phyloP scores from a whole-genome alignment of 2,329 filamentous ascomycete species.

The Aureobasidium sp. region DNA sequence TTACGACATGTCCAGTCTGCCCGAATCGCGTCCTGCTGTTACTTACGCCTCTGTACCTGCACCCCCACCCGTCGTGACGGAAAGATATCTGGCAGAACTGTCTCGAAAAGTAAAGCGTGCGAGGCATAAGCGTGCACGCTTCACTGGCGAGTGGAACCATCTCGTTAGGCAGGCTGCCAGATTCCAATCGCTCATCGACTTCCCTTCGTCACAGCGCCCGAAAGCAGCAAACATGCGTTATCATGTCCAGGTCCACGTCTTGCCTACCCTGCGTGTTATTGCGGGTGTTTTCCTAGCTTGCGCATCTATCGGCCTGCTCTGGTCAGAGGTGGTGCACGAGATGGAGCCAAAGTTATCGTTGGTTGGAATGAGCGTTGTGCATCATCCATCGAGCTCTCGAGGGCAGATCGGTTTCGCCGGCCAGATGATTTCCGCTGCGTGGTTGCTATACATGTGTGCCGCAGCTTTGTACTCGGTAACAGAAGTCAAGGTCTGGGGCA shows the following conservation, averaged over 20 bases:
- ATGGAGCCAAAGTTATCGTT: slow-evolving; percentile 64
- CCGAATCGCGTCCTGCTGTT: slow-evolving; percentile 45
- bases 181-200: slow-evolving; percentile 76
- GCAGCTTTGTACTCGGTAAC: slow-evolving; percentile 81
- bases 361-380: slow-evolving; percentile 60
- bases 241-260: slow-evolving; percentile 62
- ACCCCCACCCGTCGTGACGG: slow-evolving; percentile 78
- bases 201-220: slow-evolving; percentile 64
- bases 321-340: slow-evolving; percentile 89
- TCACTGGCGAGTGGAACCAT: slow-evolving; percentile 76
- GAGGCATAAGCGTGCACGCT: slow-evolving; percentile 73
- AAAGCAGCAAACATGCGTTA: slow-evolving; percentile 68
- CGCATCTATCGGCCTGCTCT: slow-evolving; percentile 77
- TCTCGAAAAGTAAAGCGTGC: slow-evolving; percentile 75
- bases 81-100: slow-evolving; percentile 84
- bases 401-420: slow-evolving; percentile 78
- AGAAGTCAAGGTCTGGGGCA: slow-evolving; percentile 96
- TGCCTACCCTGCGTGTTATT: slow-evolving; percentile 59
- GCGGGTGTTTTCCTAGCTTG: slow-evolving; percentile 61
- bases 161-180: slow-evolving; percentile 66
- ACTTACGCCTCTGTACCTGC: slow-evolving; percentile 1
- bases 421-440: slow-evolving; percentile 73
- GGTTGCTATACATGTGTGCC: slow-evolving; percentile 94
- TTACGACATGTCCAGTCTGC: slow-evolving; percentile 63
- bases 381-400: slow-evolving; percentile 62